Evolutionary conservation across 495 filamentous ascomycete species (phyloP).

Genomic region (Mytilinidion resinicola): DNA sequence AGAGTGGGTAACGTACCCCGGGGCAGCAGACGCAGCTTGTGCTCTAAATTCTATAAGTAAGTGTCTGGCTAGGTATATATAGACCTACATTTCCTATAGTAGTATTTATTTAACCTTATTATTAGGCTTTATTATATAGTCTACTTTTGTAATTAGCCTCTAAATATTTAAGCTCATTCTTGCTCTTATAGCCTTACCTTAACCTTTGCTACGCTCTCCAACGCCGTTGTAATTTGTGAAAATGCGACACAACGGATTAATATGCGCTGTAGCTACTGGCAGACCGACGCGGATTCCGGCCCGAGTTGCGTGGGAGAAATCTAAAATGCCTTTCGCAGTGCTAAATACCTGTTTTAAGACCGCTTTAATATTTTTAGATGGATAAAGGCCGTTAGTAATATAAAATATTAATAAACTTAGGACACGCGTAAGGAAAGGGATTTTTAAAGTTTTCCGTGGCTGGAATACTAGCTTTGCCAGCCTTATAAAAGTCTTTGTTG

Average conservation of each 20-base stretch:
- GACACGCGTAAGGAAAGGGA: background rate
- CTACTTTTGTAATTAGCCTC: background rate
- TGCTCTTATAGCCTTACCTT: background rate
- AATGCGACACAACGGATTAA: background rate
- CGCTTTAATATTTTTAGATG: background rate
- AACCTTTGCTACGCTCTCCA: background rate
- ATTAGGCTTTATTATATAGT: background rate
- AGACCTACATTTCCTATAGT: background rate
- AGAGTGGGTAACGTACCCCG: slow-evolving; percentile 16
- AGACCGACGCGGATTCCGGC: background rate
- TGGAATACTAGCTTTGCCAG: background rate
- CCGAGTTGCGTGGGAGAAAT: background rate
- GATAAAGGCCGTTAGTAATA: slow-evolving; percentile 2
- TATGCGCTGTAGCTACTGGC: background rate
- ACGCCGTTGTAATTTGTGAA: slow-evolving; percentile 9
- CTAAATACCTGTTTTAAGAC: slow-evolving; percentile 4
- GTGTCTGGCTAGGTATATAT: background rate
- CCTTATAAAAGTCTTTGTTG: background rate
- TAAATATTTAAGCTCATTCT: no score
- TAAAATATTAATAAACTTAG: background rate
- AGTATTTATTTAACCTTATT: background rate
- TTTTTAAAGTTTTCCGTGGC: background rate
- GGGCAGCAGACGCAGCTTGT: slow-evolving; percentile 21
- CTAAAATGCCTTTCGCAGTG: background rate
- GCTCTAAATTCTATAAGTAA: slow-evolving; percentile 11